Evolutionary conservation across 805 yeast genomes (phyloP).

Genomic region (Saturnispora galanensis): DNA sequence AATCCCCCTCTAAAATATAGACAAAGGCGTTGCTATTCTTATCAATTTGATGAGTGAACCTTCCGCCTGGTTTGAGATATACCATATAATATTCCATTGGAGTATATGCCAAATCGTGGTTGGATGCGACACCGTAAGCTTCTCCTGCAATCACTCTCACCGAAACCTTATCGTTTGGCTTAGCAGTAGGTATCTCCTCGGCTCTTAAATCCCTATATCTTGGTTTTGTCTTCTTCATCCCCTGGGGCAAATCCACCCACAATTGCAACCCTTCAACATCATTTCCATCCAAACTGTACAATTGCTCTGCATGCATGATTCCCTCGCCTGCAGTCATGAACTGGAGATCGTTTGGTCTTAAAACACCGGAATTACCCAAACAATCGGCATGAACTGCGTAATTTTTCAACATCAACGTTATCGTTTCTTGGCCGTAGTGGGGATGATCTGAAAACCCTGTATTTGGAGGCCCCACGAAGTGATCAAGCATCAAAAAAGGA

Average conservation of each 20-base stretch:
- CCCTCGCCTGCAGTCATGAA: slow-evolving; percentile 93
- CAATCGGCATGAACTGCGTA: slow-evolving; percentile 76
- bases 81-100: slow-evolving; percentile 69
- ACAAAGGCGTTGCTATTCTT: slow-evolving; percentile 56
- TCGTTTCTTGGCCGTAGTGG: slow-evolving; percentile 77
- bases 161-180: slow-evolving; percentile 50
- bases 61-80: slow-evolving; percentile 54
- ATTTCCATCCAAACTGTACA: slow-evolving; percentile 45
- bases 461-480: slow-evolving; percentile 53
- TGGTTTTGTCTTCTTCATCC: slow-evolving; percentile 54
- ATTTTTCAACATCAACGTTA: slow-evolving; percentile 57
- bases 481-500: slow-evolving; percentile 77
- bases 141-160: slow-evolving; percentile 73
- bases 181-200: slow-evolving; percentile 60
- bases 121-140: slow-evolving; percentile 62
- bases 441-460: slow-evolving; percentile 82
- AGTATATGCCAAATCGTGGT: slow-evolving; percentile 68
- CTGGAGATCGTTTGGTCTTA: slow-evolving; percentile 77
- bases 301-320: slow-evolving; percentile 81
- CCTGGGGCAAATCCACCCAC: slow-evolving; percentile 77
- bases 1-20: slow-evolving; percentile 54
- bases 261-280: slow-evolving; percentile 61
- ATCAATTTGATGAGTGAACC: slow-evolving; percentile 50
- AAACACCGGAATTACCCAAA: slow-evolving; percentile 71
- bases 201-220: slow-evolving; percentile 68